Conservation (phyloP, 202 grass and related monocot genomes). For the Alloteropsis angusta region DNA sequence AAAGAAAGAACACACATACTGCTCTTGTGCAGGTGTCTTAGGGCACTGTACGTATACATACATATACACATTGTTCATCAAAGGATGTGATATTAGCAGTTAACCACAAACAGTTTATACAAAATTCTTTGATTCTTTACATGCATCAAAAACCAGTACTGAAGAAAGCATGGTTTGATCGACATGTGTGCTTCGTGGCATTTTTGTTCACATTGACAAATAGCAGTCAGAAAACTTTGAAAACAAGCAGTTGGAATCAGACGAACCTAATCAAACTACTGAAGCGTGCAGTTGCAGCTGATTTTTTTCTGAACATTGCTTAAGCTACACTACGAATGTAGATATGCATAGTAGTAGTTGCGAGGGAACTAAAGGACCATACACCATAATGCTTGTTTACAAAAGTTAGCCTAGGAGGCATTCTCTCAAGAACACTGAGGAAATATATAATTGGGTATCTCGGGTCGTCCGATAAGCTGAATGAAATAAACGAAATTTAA, state of each 20-base stretch:
- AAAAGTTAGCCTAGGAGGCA: no score
- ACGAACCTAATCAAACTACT: not conserved
- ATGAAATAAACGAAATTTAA: no score
- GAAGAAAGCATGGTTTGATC: not conserved
- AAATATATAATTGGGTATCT: no score
- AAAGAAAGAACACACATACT: not conserved
- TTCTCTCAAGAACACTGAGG: no score
- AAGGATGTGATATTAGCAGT: not conserved
- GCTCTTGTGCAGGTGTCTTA: slow-evolving; percentile 6
- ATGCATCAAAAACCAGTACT: not conserved
- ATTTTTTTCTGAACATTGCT: not conserved
- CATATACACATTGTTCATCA: slow-evolving; percentile 4
- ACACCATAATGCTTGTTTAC: no score
- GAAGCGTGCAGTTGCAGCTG: not conserved
- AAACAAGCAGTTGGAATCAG: not conserved
- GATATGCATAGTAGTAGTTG: not conserved
- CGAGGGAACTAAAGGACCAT: no score
- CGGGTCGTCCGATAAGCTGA: no score
- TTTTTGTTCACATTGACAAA: not conserved
- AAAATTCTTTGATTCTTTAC: slow-evolving; percentile 30
- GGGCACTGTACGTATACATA: not conserved
- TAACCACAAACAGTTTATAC: not conserved
- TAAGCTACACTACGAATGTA: not conserved
- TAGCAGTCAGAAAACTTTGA: not conserved
- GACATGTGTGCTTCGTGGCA: not conserved